Conservation (phyloP, 2,329 filamentous ascomycete species). For the Fusarium graminum region DNA sequence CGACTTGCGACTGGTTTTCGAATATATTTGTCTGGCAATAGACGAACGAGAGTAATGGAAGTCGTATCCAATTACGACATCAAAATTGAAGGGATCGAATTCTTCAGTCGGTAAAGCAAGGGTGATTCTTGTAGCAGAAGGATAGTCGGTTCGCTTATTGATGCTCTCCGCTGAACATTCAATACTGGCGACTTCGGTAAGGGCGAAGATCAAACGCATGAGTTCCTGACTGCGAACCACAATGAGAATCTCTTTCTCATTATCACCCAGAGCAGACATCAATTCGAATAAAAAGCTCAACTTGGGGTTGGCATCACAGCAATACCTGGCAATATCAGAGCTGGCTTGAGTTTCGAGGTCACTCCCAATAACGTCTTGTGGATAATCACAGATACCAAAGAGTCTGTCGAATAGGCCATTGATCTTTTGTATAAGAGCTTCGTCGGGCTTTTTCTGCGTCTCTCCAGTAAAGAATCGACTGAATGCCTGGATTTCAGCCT, state of each 20-base stretch:
- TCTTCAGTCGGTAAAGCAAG: slow-evolving; percentile 59
- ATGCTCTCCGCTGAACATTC: slow-evolving; percentile 54
- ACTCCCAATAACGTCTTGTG: slow-evolving; percentile 64
- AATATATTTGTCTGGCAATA: slow-evolving; percentile 43
- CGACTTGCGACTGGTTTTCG: slow-evolving; percentile 44
- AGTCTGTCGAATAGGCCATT: slow-evolving; percentile 65
- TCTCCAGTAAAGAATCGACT: slow-evolving; percentile 58
- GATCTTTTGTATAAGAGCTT: slow-evolving; percentile 59
- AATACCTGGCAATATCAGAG: slow-evolving; percentile 64
- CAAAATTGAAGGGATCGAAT: slow-evolving; percentile 57
- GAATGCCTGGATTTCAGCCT: slow-evolving; percentile 61
- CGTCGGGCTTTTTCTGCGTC: slow-evolving; percentile 56
- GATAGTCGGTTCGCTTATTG: slow-evolving; percentile 48
- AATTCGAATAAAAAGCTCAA: slow-evolving; percentile 71
- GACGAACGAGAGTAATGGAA: slow-evolving; percentile 59
- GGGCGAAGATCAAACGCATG: slow-evolving; percentile 64
- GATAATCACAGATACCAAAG: slow-evolving; percentile 69
- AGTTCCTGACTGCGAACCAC: slow-evolving; percentile 64
- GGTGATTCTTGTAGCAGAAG: slow-evolving; percentile 57
- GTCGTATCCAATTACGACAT: slow-evolving; percentile 68
- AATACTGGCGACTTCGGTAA: slow-evolving; percentile 59
- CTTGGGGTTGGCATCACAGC: slow-evolving; percentile 69
- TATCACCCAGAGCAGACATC: slow-evolving; percentile 54
- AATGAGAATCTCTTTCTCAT: slow-evolving; percentile 65
- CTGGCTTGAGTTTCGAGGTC: slow-evolving; percentile 55